Conservation (phyloP, 805 yeast genomes). For the Lipomyces oligophaga region DNA sequence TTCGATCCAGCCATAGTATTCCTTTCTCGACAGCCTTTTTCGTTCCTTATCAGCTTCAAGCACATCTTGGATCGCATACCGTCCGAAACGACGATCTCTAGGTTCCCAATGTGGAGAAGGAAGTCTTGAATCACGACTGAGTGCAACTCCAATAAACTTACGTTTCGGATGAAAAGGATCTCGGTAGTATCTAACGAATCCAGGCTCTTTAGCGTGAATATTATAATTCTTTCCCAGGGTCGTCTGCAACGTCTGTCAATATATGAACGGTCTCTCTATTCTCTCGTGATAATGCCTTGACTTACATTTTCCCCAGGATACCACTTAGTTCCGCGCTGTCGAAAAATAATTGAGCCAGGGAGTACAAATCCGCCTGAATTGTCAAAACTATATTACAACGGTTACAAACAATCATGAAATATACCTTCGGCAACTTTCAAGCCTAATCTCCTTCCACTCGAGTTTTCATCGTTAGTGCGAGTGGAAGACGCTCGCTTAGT, state of each 20-base stretch:
- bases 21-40: constrained; percentile 62
- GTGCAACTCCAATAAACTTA: constrained; percentile 83
- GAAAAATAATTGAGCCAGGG: constrained; percentile 81
- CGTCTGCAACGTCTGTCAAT: constrained; percentile 13
- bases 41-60: constrained; percentile 56
- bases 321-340: constrained; percentile 93
- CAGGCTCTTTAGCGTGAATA: constrained; percentile 85
- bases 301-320: constrained; percentile 86
- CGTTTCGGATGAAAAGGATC: constrained; percentile 97
- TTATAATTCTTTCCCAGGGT: constrained; percentile 90
- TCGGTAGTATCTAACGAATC: constrained; percentile 81
- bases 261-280: neutral
- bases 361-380: constrained; percentile 48
- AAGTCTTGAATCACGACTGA: constrained; percentile 56
- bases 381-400: neutral
- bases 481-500: constrained; percentile 94
- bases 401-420: constrained; percentile 19
- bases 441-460: constrained; percentile 92
- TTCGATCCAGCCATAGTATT: constrained; percentile 37
- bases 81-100: constrained; percentile 78
- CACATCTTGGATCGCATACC: constrained; percentile 49
- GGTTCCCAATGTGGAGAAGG: constrained; percentile 95
- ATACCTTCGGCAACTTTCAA: constrained; percentile 81
- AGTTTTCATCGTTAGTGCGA: constrained; percentile 87
- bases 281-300: neutral